phyloP scores from a whole-genome alignment of 306 rosid genomes.

The Dalbergia cultrata region DNA sequence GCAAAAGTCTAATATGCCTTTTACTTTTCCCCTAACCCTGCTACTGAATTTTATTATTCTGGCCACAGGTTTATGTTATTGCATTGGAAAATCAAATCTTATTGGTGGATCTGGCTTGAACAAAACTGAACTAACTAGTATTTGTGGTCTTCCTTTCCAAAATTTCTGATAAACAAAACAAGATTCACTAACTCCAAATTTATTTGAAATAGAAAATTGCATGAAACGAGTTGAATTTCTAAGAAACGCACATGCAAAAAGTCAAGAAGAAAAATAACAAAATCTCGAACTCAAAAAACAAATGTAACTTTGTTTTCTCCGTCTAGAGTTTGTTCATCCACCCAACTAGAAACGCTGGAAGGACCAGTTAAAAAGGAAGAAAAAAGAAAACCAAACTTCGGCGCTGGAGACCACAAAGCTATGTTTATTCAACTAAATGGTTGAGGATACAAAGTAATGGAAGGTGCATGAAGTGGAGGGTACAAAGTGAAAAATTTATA shows the following conservation, averaged over 20 bases:
- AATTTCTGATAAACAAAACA: slow-evolving; percentile 42
- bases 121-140: slow-evolving; percentile 28
- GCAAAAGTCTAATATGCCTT: no score
- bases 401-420: slow-evolving; percentile 53
- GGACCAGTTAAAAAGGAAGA: background rate
- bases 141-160: slow-evolving; percentile 20
- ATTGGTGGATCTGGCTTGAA: no score
- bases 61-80: no score
- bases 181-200: slow-evolving; percentile 31
- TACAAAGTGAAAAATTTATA: background rate
- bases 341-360: slow-evolving; percentile 53
- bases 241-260: slow-evolving; percentile 28
- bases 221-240: slow-evolving; percentile 29
- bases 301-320: slow-evolving; percentile 60
- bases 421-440: slow-evolving; percentile 14
- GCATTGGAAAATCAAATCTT: no score
- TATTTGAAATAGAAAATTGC: background rate
- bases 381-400: slow-evolving; percentile 19
- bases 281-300: slow-evolving; percentile 4
- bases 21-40: no score
- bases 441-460: background rate
- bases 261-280: background rate
- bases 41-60: no score
- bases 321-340: slow-evolving; percentile 66
- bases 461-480: slow-evolving; percentile 14